Evolutionary conservation across 352 stramenopile genomes (phyloP).

Genomic region (Thraustotheca clavata): DNA sequence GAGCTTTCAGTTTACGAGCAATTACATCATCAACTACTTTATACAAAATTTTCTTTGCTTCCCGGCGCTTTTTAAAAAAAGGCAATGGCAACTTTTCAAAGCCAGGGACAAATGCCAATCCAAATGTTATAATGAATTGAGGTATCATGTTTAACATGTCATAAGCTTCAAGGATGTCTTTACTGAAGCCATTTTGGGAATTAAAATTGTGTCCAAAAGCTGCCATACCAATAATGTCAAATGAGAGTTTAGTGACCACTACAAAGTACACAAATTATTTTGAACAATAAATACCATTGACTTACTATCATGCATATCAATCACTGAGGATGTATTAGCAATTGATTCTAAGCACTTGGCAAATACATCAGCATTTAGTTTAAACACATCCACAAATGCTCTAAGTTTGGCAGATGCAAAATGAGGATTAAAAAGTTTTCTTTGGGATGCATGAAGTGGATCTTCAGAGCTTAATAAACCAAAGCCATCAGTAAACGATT

Average conservation of each 20-base stretch:
- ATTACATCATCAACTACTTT: constrained; percentile 14
- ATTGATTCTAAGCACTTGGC: not conserved
- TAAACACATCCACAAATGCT: not conserved
- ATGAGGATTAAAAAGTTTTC: constrained; percentile 18
- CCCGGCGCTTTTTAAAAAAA: not conserved
- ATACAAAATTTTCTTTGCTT: constrained; percentile 2
- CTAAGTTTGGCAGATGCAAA: not conserved
- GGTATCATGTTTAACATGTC: not conserved
- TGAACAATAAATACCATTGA: not conserved
- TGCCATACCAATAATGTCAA: constrained; percentile 7
- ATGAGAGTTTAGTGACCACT: constrained; percentile 1
- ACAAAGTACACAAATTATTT: not conserved
- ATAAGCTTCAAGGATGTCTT: not conserved
- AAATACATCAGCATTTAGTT: not conserved
- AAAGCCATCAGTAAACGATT: not conserved
- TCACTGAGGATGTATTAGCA: not conserved
- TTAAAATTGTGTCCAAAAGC: constrained; percentile 3
- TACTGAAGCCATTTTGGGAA: not conserved
- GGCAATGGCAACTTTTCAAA: not conserved
- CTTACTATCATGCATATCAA: not conserved
- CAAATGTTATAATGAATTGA: not conserved
- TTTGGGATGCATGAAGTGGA: not conserved
- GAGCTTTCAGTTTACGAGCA: not conserved
- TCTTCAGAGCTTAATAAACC: constrained; percentile 12
- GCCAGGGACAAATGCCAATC: not conserved